Evolutionary conservation across 805 yeast genomes (phyloP).

Genomic region (Saccharomycopsis fermentans): DNA sequence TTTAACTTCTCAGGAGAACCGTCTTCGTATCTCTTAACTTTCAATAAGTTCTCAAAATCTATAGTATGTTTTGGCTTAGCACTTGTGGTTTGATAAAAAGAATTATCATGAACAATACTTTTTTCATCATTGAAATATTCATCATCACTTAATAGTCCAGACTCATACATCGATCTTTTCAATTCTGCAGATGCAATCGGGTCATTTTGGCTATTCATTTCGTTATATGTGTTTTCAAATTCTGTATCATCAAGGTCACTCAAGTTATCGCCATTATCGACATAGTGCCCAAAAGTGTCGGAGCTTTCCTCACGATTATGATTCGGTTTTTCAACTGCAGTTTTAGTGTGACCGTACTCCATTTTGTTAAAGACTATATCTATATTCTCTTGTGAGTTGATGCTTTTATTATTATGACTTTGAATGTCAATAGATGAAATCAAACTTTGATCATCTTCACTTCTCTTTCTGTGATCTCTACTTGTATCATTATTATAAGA

Average conservation of each 20-base stretch:
- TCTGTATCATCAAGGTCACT: neutral
- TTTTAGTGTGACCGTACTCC: slow-evolving; percentile 8
- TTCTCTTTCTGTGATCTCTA: neutral
- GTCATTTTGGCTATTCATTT: neutral
- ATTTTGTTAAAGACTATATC: slow-evolving; percentile 6
- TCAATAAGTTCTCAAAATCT: slow-evolving; percentile 3
- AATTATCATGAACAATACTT: slow-evolving; percentile 2
- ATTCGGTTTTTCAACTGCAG: neutral
- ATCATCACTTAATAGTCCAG: slow-evolving; percentile 12
- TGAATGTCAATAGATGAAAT: slow-evolving; percentile 7
- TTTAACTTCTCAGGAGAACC: neutral
- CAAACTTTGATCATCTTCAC: slow-evolving; percentile 4
- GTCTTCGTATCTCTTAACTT: neutral
- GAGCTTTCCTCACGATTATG: neutral
- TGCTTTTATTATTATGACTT: slow-evolving; percentile 11
- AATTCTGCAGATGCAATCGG: slow-evolving; percentile 11
- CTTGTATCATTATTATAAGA: neutral
- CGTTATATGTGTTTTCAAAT: neutral
- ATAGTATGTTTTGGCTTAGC: neutral
- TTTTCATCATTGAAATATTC: slow-evolving; percentile 7
- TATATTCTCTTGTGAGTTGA: neutral
- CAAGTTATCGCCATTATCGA: slow-evolving; percentile 4
- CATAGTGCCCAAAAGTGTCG: neutral
- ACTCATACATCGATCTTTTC: slow-evolving; percentile 10
- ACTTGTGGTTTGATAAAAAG: neutral